These are phyloP conservation scores for Chlorella variabilis DNA, from an alignment of 163 green algal genomes.

Conservation along the genomic window DNA sequence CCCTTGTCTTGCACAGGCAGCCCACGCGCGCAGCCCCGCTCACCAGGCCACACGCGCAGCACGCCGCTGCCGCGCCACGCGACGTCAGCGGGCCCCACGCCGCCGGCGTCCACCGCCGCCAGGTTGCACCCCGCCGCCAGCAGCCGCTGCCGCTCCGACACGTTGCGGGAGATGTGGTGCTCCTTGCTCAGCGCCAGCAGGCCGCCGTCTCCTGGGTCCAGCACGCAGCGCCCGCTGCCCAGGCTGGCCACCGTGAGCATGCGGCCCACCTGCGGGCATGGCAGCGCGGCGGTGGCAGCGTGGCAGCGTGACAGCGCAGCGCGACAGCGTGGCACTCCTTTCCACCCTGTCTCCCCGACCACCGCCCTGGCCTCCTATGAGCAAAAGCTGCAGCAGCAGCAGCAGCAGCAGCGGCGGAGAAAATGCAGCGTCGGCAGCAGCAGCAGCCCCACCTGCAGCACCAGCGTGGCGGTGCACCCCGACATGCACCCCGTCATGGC, in stretches of 20 bases:
- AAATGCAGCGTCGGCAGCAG: no score
- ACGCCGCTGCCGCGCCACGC: slow-evolving; percentile 82
- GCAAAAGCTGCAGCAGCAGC: no score
- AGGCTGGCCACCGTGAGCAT: slow-evolving; percentile 68
- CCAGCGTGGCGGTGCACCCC: slow-evolving; percentile 56
- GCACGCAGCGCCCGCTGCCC: slow-evolving; percentile 63
- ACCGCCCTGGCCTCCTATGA: no score
- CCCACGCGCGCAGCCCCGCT: no score
- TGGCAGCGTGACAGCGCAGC: no score
- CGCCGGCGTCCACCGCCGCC: slow-evolving; percentile 32
- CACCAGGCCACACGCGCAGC: slow-evolving; percentile 80
- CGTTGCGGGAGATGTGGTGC: slow-evolving; percentile 57
- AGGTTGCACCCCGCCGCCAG: slow-evolving; percentile 39
- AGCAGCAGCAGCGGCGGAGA: no score
- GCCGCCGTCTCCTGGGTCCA: slow-evolving; percentile 56
- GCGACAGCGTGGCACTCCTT: no score
- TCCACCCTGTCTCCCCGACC: no score
- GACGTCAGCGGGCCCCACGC: slow-evolving; percentile 64
- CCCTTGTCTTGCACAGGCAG: no score
- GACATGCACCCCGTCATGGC: slow-evolving; percentile 37
- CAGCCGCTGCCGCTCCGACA: slow-evolving; percentile 58
- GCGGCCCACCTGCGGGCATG: slow-evolving; percentile 52
- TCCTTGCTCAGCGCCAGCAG: slow-evolving; percentile 55
- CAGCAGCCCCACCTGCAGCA: slow-evolving; percentile 38
- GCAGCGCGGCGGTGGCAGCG: not conserved